Conservation (phyloP, 345 rosid species). For the Populus simonii region DNA sequence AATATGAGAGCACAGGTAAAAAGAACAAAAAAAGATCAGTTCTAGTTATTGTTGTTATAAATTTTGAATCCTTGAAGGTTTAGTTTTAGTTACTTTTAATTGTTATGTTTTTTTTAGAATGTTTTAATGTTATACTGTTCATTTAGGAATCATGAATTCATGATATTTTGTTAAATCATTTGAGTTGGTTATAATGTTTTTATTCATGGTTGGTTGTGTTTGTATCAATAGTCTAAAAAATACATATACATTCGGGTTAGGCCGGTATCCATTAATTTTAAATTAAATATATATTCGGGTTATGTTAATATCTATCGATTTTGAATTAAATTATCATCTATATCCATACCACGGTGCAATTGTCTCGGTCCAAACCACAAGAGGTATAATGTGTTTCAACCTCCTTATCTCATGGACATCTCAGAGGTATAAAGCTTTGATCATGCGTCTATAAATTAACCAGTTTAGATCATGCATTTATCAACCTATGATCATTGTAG, state of each 20-base stretch:
- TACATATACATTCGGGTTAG: no score
- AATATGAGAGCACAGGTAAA: constrained; percentile 58
- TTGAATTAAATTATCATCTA: no score
- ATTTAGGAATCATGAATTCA: constrained; percentile 21
- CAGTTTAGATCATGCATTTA: background rate
- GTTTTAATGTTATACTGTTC: constrained; percentile 27
- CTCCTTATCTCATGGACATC: no score
- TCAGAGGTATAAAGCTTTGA: no score
- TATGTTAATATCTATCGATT: no score
- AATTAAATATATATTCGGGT: no score
- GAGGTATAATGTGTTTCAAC: no score
- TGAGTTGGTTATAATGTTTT: background rate
- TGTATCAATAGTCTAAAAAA: background rate
- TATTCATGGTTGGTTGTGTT: background rate
- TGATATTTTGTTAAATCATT: constrained; percentile 11
- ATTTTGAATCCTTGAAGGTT: background rate
- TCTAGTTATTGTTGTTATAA: background rate
- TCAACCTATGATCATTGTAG: background rate
- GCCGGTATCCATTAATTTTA: no score
- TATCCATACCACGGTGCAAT: no score
- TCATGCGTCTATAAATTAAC: no score
- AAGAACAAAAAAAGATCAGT: background rate
- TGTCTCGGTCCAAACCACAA: no score
- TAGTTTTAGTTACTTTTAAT: background rate
- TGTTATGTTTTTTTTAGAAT: background rate